Base-by-base conservation (phyloP, 2,329 filamentous ascomycete genomes). In the Penicillium sp. region DNA sequence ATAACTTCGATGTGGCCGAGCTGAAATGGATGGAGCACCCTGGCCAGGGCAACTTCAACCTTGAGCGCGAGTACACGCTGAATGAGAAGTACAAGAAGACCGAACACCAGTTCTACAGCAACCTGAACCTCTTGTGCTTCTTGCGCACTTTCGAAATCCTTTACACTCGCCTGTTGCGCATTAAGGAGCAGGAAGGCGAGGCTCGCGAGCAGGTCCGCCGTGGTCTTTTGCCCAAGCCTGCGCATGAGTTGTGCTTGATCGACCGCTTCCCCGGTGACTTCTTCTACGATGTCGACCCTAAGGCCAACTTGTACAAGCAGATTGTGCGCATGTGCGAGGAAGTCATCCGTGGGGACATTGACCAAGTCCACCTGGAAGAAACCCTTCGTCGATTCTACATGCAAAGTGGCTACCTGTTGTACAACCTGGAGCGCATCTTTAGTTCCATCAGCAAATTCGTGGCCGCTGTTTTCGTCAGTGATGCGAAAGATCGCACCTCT, bases 101-200 rank as follows among this genome's bases (percentile, higher is more conserved):
- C 11, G 88, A 86, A 77, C 96, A 92, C 80, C 94, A 94, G 72
- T 87, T 98, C 73, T 99, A 96, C 79, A 89, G 89, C 73, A 98
- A 97, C 74, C 86, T 92, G 69, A 91, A 89, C 3, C 89, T 99
- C 60, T 96, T 92, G 73, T 93, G 95, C 76, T 98, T 99, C 82
- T 90, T 99, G 80, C 91, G 89, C 66, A 88, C 96, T 61, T 95
- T 99, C 74, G 87, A 96, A 71, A 90, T 89, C n/a, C 81, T 99
- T 5, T 98, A 96, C 77, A 86, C 88, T 69, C 88, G 95, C 41
- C 83, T 99, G 14, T 82, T 89, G 62, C 89, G 90, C 60, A 87
- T 98, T 75, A 98, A 98, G 79, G 83, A 88, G 59, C 89, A 89
- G 70, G 89, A 90, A 68, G 82, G 85, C 3, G 85, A 88, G 46